phyloP scores from a whole-genome alignment of 179 eudicot genomes.

The Silene noctiflora region DNA sequence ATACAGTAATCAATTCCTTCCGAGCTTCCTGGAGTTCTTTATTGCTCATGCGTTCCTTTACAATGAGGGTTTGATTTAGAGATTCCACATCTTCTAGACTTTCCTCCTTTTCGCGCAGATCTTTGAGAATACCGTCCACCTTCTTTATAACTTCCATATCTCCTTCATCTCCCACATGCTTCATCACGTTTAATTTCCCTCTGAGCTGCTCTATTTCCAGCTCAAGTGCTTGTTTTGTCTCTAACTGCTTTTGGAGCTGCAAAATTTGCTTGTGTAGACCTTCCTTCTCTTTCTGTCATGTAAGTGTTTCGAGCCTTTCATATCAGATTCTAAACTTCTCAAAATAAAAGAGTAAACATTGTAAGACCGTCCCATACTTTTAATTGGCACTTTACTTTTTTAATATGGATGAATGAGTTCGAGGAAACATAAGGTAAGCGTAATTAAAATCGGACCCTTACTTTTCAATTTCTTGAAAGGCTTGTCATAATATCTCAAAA shows the following conservation, averaged over 20 bases:
- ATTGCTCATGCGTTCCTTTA: constrained; percentile 49
- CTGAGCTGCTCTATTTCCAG: constrained; percentile 84
- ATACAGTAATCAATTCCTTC: constrained; percentile 45
- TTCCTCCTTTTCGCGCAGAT: constrained; percentile 44
- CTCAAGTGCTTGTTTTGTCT: constrained; percentile 76
- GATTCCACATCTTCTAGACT: constrained; percentile 39
- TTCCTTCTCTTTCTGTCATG: constrained; percentile 74
- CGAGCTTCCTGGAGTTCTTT: constrained; percentile 54
- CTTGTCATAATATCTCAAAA: not conserved
- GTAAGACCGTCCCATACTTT: not conserved
- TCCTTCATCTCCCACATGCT: constrained; percentile 70
- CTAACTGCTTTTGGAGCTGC: constrained; percentile 66
- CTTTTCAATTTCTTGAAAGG: no score
- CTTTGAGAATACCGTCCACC: constrained; percentile 42
- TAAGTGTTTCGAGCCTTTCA: not conserved
- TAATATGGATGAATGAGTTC: not conserved
- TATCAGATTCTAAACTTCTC: not conserved
- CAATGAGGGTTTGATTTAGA: constrained; percentile 45
- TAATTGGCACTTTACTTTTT: no score
- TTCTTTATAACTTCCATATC: constrained; percentile 66
- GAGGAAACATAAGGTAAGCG: not conserved
- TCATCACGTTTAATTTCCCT: constrained; percentile 73
- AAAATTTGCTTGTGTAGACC: constrained; percentile 57
- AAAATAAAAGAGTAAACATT: not conserved
- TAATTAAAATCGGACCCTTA: no score